phyloP scores from a whole-genome alignment of 805 yeast species.

The Candida nitratophila region DNA sequence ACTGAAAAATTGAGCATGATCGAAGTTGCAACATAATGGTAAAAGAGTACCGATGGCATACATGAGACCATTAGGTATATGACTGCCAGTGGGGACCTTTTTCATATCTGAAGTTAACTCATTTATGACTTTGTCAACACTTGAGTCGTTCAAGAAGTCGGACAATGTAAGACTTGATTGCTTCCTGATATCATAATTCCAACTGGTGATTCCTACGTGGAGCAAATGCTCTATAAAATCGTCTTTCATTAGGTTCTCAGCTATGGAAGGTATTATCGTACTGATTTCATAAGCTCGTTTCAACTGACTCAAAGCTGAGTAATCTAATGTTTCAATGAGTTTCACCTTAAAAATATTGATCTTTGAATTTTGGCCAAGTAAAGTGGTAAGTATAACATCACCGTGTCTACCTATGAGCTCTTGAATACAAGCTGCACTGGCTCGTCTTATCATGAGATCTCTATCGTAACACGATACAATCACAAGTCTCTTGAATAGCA shows the following conservation, averaged over 20 bases:
- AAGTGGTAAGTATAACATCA: constrained; percentile 23
- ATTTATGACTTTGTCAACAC: not conserved
- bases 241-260: constrained; percentile 11
- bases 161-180: constrained; percentile 33
- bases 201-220: constrained; percentile 24
- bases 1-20: not conserved
- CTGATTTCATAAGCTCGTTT: constrained; percentile 28
- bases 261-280: constrained; percentile 4
- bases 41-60: constrained; percentile 19
- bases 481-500: constrained; percentile 33
- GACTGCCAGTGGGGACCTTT: not conserved
- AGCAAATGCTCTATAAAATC: constrained; percentile 28
- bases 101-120: not conserved
- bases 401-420: constrained; percentile 80
- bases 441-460: constrained; percentile 69
- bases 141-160: constrained; percentile 5
- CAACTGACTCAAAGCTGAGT: constrained; percentile 36
- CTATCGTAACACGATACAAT: constrained; percentile 58
- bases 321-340: constrained; percentile 56
- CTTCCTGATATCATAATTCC: constrained; percentile 35
- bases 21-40: not conserved
- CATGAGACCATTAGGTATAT: constrained; percentile 6
- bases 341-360: constrained; percentile 34
- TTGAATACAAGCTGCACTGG: constrained; percentile 82
- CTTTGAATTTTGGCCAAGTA: constrained; percentile 3